Evolutionary conservation across 78 protist species (phyloP), one percentile per base, ranked within the genome.

Genomic region (Dictyostelium capitatum): DNA sequence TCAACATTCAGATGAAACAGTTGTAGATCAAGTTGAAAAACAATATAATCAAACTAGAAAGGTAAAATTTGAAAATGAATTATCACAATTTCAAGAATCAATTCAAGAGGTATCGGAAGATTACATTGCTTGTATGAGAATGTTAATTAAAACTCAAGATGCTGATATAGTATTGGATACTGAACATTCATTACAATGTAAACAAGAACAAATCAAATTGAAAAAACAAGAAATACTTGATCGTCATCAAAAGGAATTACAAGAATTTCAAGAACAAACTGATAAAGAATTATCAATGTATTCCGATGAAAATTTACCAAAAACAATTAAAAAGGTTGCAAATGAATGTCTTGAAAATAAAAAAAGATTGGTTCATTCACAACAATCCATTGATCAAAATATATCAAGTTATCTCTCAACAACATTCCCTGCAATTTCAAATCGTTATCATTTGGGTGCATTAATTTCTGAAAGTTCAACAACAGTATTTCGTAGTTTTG

Each of bases 161-260:
- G 28, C 54, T 4, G 46, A 30, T n/a, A 37, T 51, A 0, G 91
- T 41, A 2, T 20, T 83, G 1, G 80, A 83, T 6, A 19, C 75
- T 6, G 93, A 87, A 5, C 7, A 79, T 20, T 25, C 92, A 11
- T 6, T 56, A 23, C 11, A n/a, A 6, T 4, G 65, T 6, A 82
- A 67, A 67, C 65, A 82, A 32, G 17, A 72, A 32, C 37, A 51
- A 32, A 17, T 59, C 2, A 19, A 59, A 59, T 19, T 19, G 69
- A 25, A 72, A 10, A 25, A 19, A 32, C 15, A 23, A 23, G 59
- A 32, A 57, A 70, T 87, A 3, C 15, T 87, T 10, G 93, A 87
- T n/a, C 51, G 93, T 30, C 93, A 87, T 65, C 48, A 47, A 25
- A 37, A 64, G 10, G 93, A 87, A n/a, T 62, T 87, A 57, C 84